Percentiles rank a stretch among this genome's conserved stretches.
phyloP scores from a whole-genome alignment of 2,329 filamentous ascomycete species.

The Calonectria pseudoreteaudii region DNA sequence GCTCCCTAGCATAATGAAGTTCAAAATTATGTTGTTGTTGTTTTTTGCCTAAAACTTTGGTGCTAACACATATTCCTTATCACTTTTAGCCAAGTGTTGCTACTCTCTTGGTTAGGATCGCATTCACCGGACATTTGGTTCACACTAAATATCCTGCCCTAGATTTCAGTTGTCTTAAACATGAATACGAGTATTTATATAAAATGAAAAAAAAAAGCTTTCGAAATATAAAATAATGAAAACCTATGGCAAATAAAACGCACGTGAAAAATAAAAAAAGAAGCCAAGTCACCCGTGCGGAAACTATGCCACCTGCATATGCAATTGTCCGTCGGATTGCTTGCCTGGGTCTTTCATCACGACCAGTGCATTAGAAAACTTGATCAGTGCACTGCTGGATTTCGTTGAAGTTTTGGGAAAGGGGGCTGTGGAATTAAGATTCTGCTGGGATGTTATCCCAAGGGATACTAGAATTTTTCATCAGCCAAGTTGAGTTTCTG shows the following conservation, averaged over 20 bases:
- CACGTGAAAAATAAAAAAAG: not conserved
- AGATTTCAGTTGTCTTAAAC: not conserved
- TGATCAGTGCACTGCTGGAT: not conserved
- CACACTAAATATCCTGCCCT: not conserved
- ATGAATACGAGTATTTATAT: not conserved
- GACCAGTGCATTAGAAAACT: not conserved
- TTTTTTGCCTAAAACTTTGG: too few species aligned
- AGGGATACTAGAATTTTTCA: not conserved
- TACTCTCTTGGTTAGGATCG: not conserved
- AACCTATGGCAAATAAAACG: not conserved
- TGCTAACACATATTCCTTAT: not conserved
- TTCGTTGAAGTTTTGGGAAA: not conserved
- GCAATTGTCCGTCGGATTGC: not conserved
- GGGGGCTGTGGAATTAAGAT: not conserved
- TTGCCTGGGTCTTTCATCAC: not conserved
- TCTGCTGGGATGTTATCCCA: not conserved
- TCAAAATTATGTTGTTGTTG: too few species aligned
- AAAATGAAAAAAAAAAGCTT: not conserved
- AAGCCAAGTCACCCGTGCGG: not conserved
- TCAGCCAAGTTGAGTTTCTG: not conserved
- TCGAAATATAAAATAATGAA: not conserved
- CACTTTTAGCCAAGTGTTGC: not conserved
- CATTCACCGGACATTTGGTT: too few species aligned
- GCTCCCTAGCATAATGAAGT: too few species aligned
- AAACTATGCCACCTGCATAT: not conserved